Evolutionary conservation across 257 asterid species (phyloP).

Genomic region (Solanum chmielewskii): DNA sequence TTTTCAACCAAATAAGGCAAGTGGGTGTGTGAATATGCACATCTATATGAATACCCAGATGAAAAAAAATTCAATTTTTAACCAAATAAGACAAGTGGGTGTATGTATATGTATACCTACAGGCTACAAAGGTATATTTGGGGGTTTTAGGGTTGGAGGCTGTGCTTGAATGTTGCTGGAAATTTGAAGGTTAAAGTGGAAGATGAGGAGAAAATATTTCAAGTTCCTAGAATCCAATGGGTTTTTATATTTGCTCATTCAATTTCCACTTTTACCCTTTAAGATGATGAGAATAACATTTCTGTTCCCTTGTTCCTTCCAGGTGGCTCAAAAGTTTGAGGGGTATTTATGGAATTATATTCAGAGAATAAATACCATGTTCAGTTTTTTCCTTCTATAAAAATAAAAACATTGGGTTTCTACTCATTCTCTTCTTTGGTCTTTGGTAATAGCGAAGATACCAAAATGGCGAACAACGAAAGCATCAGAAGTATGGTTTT

Average conservation of each 20-base stretch:
- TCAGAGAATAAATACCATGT: not conserved
- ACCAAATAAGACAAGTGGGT: not conserved
- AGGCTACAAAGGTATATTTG: not conserved
- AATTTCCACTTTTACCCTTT: not conserved
- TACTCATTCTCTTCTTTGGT: not conserved
- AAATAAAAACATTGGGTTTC: not conserved
- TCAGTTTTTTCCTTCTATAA: not conserved
- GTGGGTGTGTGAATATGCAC: not conserved
- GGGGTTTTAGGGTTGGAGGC: not conserved
- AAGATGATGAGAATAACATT: not conserved
- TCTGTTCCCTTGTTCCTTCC: not conserved
- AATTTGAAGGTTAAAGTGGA: not conserved
- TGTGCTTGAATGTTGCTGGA: not conserved
- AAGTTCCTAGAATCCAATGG: not conserved
- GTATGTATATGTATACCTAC: not conserved
- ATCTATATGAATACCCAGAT: not conserved
- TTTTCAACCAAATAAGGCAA: not conserved
- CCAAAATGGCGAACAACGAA: not conserved
- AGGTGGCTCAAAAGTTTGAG: not conserved
- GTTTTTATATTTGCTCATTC: not conserved
- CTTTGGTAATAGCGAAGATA: not conserved
- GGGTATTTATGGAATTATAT: not conserved
- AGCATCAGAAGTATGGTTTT: not conserved
- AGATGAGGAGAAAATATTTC: not conserved
- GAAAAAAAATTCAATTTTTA: not conserved